Evolutionary conservation across 176 grass and related monocot genomes (phyloP).

Genomic region (Otatea glauca): DNA sequence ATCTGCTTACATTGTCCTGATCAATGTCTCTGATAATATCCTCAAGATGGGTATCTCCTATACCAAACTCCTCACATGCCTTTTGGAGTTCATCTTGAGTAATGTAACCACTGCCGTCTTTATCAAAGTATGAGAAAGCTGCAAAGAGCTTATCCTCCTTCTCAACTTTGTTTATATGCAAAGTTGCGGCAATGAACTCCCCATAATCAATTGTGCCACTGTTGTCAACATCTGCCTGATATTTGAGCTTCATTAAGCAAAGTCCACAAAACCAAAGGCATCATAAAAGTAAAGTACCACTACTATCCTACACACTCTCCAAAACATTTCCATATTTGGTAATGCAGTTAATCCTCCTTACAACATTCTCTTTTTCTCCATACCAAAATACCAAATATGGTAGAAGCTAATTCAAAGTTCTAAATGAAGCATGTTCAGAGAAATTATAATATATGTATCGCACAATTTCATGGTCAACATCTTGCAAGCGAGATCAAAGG

Average conservation of each 20-base stretch:
- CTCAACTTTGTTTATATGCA: constrained; percentile 85
- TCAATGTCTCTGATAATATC: constrained; percentile 77
- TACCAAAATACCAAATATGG: neutral
- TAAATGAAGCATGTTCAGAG: neutral
- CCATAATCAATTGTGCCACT: constrained; percentile 82
- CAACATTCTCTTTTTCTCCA: neutral
- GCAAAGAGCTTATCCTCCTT: constrained; percentile 76
- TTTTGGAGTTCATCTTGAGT: constrained; percentile 83
- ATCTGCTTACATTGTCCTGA: constrained; percentile 69
- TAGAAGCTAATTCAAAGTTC: neutral
- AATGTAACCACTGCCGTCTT: constrained; percentile 78
- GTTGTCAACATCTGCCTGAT: constrained; percentile 77
- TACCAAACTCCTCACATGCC: constrained; percentile 80
- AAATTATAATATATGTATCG: neutral
- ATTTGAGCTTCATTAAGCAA: constrained; percentile 25
- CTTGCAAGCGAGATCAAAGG: neutral
- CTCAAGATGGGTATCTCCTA: constrained; percentile 67
- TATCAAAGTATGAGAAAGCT: constrained; percentile 78
- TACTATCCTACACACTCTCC: constrained; percentile 11
- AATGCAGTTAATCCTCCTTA: neutral
- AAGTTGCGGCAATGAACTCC: constrained; percentile 80
- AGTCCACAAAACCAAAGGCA: constrained; percentile 34
- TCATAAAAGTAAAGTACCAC: constrained; percentile 5
- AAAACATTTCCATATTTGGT: constrained; percentile 14
- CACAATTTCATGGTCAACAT: constrained; percentile 5